These are phyloP conservation scores for Eucommia ulmoides DNA, from an alignment of 257 asterid genomes.

Conservation along the genomic window DNA sequence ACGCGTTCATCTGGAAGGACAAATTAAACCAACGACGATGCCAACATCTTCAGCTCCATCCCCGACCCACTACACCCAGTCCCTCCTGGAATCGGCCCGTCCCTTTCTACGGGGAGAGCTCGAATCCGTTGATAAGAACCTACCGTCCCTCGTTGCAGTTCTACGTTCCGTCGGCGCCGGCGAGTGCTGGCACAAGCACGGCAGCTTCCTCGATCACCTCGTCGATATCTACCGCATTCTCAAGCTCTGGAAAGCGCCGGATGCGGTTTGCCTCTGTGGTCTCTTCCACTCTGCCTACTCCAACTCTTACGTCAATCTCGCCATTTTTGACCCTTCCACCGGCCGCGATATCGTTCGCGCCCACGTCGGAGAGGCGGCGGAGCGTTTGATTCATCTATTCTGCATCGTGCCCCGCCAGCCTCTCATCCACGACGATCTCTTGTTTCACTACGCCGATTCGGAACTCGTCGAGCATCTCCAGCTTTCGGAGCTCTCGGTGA, in stretches of 20 bases:
- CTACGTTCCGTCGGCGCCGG: conserved; percentile 69
- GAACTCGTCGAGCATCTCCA: conserved; percentile 57
- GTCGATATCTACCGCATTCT: conserved; percentile 60
- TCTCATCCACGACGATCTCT: conserved; percentile 42
- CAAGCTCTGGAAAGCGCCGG: conserved; percentile 70
- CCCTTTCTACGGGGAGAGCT: conserved; percentile 79
- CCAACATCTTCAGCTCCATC: conserved; percentile 15
- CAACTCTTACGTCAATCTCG: conserved; percentile 75
- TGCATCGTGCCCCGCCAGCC: conserved; percentile 76
- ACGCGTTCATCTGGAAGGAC: too few species aligned
- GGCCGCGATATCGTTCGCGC: conserved; percentile 64
- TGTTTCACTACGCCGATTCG: conserved; percentile 43
- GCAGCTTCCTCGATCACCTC: conserved; percentile 66
- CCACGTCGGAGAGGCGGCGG: conserved; percentile 67
- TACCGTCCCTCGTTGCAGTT: conserved; percentile 54
- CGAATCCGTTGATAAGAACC: conserved; percentile 31
- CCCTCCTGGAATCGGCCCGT: conserved; percentile 44
- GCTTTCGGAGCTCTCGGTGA: conserved; percentile 30
- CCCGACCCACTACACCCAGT: conserved; percentile 6
- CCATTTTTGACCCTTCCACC: conserved; percentile 72
- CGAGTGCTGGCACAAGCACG: conserved; percentile 95
- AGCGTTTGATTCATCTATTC: conserved; percentile 59
- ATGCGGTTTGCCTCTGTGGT: conserved; percentile 69
- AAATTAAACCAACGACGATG: conserved; percentile 13
- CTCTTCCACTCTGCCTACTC: conserved; percentile 93